A percentile compares a stretch with the other conserved stretches of the same genome.
Conservation (phyloP, 2,329 filamentous ascomycete genomes). For the Neonectria faginata region DNA sequence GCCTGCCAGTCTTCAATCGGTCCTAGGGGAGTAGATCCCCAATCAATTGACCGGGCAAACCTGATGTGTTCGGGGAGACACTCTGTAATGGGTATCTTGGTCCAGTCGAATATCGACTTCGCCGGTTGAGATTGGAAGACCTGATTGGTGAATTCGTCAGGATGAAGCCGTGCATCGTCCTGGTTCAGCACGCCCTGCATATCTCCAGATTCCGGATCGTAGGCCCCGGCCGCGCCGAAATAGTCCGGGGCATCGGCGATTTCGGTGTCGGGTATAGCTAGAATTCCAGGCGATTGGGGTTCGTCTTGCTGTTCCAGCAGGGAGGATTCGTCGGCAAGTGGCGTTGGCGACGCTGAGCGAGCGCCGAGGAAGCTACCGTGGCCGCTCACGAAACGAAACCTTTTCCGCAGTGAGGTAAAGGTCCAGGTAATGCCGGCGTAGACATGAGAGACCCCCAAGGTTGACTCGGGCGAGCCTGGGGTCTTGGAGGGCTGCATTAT, state of each 20-base stretch:
- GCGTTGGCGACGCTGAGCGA: constrained; percentile 55
- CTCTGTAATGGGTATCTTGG: constrained; percentile 72
- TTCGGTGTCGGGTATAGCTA: constrained; percentile 50
- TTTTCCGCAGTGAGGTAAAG: constrained; percentile 74
- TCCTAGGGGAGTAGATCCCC: constrained; percentile 78
- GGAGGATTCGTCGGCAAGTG: constrained; percentile 51
- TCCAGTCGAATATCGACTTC: constrained; percentile 82
- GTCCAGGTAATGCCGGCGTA: constrained; percentile 78
- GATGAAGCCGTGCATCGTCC: constrained; percentile 48
- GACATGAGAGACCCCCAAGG: constrained; percentile 61
- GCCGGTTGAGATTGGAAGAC: constrained; percentile 52
- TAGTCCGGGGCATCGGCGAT: constrained; percentile 54
- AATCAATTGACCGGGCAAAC: constrained; percentile 78
- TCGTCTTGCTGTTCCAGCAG: constrained; percentile 50
- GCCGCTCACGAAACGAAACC: constrained; percentile 76
- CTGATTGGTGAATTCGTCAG: constrained; percentile 57
- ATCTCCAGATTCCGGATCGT: constrained; percentile 26
- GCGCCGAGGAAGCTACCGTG: constrained; percentile 51
- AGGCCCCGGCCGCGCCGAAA: constrained; percentile 53
- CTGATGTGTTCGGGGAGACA: constrained; percentile 77
- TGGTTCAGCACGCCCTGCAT: constrained; percentile 44
- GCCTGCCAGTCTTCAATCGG: constrained; percentile 79
- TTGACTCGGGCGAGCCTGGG: constrained; percentile 64
- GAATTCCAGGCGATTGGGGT: constrained; percentile 53
- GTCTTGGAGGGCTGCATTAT: constrained; percentile 66